Evolutionary conservation across 1,139 yeast species (phyloP).

Genomic region (Arxiozyma bovina): DNA sequence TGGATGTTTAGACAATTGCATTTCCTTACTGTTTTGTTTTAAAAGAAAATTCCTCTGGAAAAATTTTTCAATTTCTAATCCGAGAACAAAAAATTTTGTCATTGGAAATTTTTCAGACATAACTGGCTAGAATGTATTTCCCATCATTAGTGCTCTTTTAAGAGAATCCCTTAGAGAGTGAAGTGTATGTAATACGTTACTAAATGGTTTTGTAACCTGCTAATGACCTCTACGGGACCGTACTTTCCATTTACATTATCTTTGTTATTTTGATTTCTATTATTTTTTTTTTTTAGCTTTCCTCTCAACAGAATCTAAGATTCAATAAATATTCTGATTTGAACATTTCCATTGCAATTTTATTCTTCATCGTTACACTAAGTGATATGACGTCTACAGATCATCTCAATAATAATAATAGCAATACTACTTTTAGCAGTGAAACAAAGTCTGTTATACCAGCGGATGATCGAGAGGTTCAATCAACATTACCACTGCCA

Average conservation of each 20-base stretch:
- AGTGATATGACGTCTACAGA: not conserved
- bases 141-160: not conserved
- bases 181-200: not conserved
- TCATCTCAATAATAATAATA: not conserved
- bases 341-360: conserved; percentile 3
- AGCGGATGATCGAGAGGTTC: conserved; percentile 9
- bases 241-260: not conserved
- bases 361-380: not conserved
- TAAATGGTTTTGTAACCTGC: not conserved
- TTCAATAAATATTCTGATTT: not conserved
- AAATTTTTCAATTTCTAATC: not conserved
- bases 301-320: not conserved
- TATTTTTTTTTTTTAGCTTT: no score
- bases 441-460: not conserved
- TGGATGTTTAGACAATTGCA: conserved; percentile 1
- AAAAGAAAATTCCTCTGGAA: conserved; percentile 6
- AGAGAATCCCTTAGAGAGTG: not conserved
- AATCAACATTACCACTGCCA: conserved; percentile 11
- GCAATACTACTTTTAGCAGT: not conserved
- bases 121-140: not conserved
- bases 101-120: not conserved
- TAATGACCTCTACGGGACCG: no score
- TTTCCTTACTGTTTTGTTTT: not conserved
- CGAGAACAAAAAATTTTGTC: not conserved
- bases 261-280: not conserved